A percentile compares a stretch with the other conserved stretches of the same genome.
Conservation (phyloP, 768 basidiomycete genomes). For the Leucocoprinus birnbaumii region DNA sequence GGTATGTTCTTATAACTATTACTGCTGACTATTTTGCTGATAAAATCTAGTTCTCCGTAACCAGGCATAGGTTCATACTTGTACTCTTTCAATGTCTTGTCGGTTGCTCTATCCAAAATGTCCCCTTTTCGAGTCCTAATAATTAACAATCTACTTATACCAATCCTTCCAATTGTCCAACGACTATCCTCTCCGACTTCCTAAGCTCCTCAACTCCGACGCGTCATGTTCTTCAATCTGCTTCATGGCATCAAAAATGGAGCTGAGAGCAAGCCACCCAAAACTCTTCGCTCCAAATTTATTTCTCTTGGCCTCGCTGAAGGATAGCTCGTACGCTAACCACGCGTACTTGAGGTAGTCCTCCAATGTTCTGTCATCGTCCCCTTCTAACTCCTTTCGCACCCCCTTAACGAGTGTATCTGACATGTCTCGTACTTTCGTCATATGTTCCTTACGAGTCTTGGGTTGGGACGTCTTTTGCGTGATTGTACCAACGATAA, state of each 20-base stretch:
- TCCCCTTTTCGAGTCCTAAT: neutral
- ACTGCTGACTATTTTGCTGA: slow-evolving; percentile 26
- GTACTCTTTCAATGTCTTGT: neutral
- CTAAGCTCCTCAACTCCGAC: slow-evolving; percentile 15
- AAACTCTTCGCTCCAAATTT: slow-evolving; percentile 61
- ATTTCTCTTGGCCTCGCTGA: slow-evolving; percentile 20
- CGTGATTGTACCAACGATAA: slow-evolving; percentile 61
- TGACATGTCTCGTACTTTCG: slow-evolving; percentile 54
- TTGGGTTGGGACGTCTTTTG: slow-evolving; percentile 60
- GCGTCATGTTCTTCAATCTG: slow-evolving; percentile 38
- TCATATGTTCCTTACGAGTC: slow-evolving; percentile 48
- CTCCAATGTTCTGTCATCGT: slow-evolving; percentile 36
- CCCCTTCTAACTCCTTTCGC: slow-evolving; percentile 47
- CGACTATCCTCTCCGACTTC: slow-evolving; percentile 5
- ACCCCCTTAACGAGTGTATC: slow-evolving; percentile 47
- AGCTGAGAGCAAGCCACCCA: slow-evolving; percentile 56
- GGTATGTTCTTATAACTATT: slow-evolving; percentile 52
- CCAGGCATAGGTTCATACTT: slow-evolving; percentile 44
- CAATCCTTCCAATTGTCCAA: neutral
- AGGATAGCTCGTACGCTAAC: slow-evolving; percentile 52
- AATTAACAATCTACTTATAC: slow-evolving; percentile 2
- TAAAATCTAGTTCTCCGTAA: slow-evolving; percentile 65
- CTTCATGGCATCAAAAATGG: slow-evolving; percentile 51
- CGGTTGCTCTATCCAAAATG: slow-evolving; percentile 1
- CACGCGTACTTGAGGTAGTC: slow-evolving; percentile 47